Percentiles rank a stretch among this genome's conserved stretches.
Evolutionary conservation across 176 grass and related monocot species (phyloP).

Genomic region (Aegilops umbellulata): DNA sequence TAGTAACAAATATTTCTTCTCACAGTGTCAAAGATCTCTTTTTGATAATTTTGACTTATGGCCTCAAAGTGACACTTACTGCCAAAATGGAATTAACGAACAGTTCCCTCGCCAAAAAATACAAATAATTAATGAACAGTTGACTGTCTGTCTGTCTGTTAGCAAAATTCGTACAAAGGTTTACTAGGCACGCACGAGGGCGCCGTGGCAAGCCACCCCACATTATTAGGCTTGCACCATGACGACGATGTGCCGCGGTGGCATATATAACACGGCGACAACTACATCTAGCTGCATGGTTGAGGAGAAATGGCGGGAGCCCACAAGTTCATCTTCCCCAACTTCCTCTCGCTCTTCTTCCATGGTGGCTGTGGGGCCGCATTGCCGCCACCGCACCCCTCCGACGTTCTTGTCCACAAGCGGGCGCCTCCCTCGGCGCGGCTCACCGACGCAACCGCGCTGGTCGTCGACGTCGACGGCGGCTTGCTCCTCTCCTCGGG

Average conservation of each 20-base stretch:
- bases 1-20: too few species aligned
- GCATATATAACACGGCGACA: neutral
- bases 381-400: neutral
- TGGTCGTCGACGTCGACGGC: constrained; percentile 57
- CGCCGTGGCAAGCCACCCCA: too few species aligned
- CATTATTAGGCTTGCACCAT: neutral
- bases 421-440: neutral
- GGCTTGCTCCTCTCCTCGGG: constrained; percentile 35
- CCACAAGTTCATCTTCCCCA: constrained; percentile 1
- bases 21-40: too few species aligned
- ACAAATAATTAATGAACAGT: too few species aligned
- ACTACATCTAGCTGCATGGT: constrained; percentile 9
- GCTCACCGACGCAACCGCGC: neutral
- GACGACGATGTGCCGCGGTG: neutral
- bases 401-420: neutral
- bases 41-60: too few species aligned
- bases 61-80: too few species aligned
- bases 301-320: neutral
- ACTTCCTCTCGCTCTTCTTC: constrained; percentile 14
- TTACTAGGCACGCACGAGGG: too few species aligned
- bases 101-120: too few species aligned
- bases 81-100: too few species aligned
- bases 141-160: too few species aligned
- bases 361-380: neutral
- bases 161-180: too few species aligned